Base-by-base conservation (phyloP, 2,329 filamentous ascomycete genomes). In the Diaporthe citri region DNA sequence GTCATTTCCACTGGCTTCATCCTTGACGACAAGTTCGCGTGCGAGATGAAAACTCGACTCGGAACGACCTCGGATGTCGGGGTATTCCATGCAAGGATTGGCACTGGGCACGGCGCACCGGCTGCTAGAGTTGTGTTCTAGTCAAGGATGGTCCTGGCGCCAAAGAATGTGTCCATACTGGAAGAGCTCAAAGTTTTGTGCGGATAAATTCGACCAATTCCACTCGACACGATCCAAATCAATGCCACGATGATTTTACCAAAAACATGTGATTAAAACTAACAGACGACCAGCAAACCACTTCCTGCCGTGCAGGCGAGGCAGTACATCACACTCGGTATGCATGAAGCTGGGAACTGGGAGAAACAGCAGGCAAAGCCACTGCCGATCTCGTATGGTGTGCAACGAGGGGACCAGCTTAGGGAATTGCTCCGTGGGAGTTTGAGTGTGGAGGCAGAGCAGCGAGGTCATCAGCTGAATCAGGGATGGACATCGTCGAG, bases 71-170 rank as follows among this genome's bases (percentile, higher is more conserved):
- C 64, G 64, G 64, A 39, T 20, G 64, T 67, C 64, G 64, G 64
- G 60, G 64, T 46, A 52, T 41, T 22, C 64, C 64, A 52, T 39
- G 64, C 46, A 52, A 39, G 12, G 22, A 25, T 17, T 52, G n/a
- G 64, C n/a, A 10, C 6, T 41, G 31, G 31, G 20, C 20, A 52
- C n/a, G 28, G 62, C 43, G 62, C 12, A 34, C n/a, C 20, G 62
- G 28, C 43, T 36, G 20, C 9, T 62, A 25, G 59, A 43, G 62
- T 36, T 34, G 28, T 2, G 43, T 48, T 12, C 62, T 66, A 67
- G 64, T 69, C 64, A 69, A 55, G 64, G 64, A 69, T 69, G 64
- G 48, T 55, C 64, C 64, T 55, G 48, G 48, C 48, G 28, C 46
- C 22, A n/a, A 34, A 12, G 4, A 34, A 22, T 13, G n/a, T 69